Evolutionary conservation across 1,139 yeast species (phyloP).

Genomic region (Protomyces lactucae-debilis): DNA sequence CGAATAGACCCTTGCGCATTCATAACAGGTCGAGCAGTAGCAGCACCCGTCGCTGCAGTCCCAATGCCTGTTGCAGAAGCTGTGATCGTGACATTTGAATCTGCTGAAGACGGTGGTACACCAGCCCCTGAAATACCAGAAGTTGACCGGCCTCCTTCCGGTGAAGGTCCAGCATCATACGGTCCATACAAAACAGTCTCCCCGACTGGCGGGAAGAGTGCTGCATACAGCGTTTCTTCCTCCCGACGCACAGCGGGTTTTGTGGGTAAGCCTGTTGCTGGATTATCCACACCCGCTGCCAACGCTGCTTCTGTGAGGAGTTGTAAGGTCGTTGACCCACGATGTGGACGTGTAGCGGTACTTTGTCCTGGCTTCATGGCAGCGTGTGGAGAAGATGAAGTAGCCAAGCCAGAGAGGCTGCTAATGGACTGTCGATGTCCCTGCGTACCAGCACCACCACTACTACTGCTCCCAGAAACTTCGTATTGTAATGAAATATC

Average conservation of each 20-base stretch:
- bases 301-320: neutral
- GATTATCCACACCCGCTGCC: neutral
- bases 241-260: neutral
- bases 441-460: neutral
- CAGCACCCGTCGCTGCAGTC: neutral
- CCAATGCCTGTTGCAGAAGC: neutral
- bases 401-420: neutral
- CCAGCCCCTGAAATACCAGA: no score
- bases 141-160: neutral
- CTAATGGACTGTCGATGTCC: neutral
- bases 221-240: neutral
- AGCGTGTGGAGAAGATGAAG: neutral
- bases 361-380: neutral
- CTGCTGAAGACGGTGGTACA: neutral
- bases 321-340: neutral
- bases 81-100: neutral
- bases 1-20: conserved; percentile 15
- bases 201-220: neutral
- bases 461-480: neutral
- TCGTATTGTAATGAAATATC: neutral
- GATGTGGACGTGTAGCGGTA: neutral
- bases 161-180: neutral
- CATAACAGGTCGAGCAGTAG: conserved; percentile 1
- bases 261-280: neutral
- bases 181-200: neutral